Evolutionary conservation across 1,139 yeast species (phyloP), one percentile per base, ranked within the genome.

Genomic region (Sugiyamaella castrensis): DNA sequence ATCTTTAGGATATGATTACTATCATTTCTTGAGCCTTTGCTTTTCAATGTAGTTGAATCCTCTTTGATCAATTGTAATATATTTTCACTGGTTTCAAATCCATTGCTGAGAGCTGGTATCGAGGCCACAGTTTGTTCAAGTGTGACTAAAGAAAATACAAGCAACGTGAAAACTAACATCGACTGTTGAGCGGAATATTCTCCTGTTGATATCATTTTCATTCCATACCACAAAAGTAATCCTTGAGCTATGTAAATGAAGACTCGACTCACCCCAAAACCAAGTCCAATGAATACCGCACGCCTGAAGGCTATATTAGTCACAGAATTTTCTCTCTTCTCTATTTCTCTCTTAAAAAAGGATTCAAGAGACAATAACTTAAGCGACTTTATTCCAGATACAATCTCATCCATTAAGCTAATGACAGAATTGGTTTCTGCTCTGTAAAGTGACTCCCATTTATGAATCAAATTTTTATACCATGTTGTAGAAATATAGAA

Each of bases 101-200:
- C 96, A 53, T 89, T 76, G 16, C 85, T 77, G 10, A 89, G 76
- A 53, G 84, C 87, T 0, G 98, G 96, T 24, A 91, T 69, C 50
- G 82, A 81, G 24, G 75, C 68, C 43, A 88, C 67, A 29, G 87
- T 63, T 15, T 75, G 71, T 1, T 82, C 76, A 12, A 92, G 79
- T 15, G 82, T 79, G 41, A 81, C 74, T 41, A 88, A 71, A 0
- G 96, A 82, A 63, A 92, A 87, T 1, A 88, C 71, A 32, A 91
- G 69, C 54, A 92, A 67, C 0, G 94, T 77, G 43, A 87, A 76
- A 0, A 91, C 87, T 60, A 81, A 79, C 67, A 91, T 71, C 57
- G 87, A 71, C 52, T 77, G 78, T n/a, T 69, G 67, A 4, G 78
- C 70, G 0, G 78, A 61, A 61, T 87, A 88, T 42, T 77, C 77